Evolutionary conservation across 2,329 filamentous ascomycete genomes (phyloP).

Genomic region (Lasiodiplodia citricola): DNA sequence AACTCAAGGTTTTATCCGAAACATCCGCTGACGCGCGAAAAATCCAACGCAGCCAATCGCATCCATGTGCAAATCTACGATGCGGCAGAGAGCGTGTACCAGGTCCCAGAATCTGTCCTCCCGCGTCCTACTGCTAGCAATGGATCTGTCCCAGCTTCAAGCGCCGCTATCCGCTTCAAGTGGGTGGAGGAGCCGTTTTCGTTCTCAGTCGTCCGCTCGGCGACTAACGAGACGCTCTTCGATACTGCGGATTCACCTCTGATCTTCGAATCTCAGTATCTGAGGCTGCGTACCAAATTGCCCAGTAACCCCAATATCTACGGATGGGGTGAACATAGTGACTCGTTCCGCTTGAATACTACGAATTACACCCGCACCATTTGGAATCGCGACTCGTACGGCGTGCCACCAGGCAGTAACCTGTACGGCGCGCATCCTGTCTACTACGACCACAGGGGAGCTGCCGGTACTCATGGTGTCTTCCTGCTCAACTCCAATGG

Average conservation of each 20-base stretch:
- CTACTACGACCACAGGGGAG: slow-evolving; percentile 73
- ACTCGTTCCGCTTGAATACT: slow-evolving; percentile 70
- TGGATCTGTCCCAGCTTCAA: slow-evolving; percentile 36
- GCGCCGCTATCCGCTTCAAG: slow-evolving; percentile 60
- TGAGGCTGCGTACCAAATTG: slow-evolving; percentile 73
- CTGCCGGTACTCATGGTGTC: slow-evolving; percentile 44
- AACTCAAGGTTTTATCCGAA: slow-evolving; percentile 28
- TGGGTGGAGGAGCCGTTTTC: slow-evolving; percentile 66
- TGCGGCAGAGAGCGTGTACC: slow-evolving; percentile 70
- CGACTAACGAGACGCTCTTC: slow-evolving; percentile 66
- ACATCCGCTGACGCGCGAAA: slow-evolving; percentile 7
- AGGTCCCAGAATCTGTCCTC: slow-evolving; percentile 73
- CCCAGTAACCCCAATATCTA: slow-evolving; percentile 74
- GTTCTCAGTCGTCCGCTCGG: slow-evolving; percentile 67
- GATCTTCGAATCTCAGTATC: slow-evolving; percentile 79
- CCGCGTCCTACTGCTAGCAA: slow-evolving; percentile 59
- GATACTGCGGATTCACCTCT: slow-evolving; percentile 70
- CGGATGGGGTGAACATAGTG: slow-evolving; percentile 78
- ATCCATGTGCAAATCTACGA: slow-evolving; percentile 79
- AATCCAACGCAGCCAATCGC: slow-evolving; percentile 58
- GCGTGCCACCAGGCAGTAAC: slow-evolving; percentile 65
- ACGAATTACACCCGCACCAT: slow-evolving; percentile 73
- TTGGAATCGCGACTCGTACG: slow-evolving; percentile 71
- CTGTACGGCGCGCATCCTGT: slow-evolving; percentile 76
- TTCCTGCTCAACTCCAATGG: slow-evolving; percentile 42